These are phyloP conservation scores for Cryptosporidium ryanae DNA, from an alignment of 169 alveolate species.

Conservation along the genomic window DNA sequence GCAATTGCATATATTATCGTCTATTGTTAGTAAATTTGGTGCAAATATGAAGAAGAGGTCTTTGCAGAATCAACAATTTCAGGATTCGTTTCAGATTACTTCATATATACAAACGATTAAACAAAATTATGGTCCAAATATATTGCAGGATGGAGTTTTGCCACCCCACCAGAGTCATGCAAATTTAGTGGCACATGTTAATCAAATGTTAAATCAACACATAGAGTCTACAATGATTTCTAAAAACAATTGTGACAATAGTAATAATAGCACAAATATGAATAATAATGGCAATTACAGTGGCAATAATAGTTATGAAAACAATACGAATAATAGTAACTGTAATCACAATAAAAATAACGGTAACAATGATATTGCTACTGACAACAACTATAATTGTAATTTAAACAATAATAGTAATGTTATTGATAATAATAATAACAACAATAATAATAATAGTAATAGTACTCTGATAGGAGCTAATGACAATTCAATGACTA, in stretches of 20 bases:
- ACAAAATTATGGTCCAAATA: conserved; percentile 64
- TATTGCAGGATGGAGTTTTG: conserved; percentile 60
- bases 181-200: conserved; percentile 52
- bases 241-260: neutral
- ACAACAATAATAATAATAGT: too few relatives aligned
- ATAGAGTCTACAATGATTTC: conserved; percentile 40
- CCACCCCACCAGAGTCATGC: conserved; percentile 75
- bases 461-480: neutral
- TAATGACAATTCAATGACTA: neutral
- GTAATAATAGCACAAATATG: neutral
- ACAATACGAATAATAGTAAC: neutral
- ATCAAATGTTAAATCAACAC: conserved; percentile 64
- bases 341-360: neutral
- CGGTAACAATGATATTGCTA: too few relatives aligned
- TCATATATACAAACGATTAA: conserved; percentile 61
- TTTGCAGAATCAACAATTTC: conserved; percentile 65
- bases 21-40: conserved; percentile 68
- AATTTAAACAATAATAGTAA: neutral
- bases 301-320: neutral
- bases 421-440: too few relatives aligned
- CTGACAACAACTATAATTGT: too few relatives aligned
- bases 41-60: conserved; percentile 71
- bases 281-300: neutral
- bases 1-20: conserved; percentile 47
- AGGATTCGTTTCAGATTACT: conserved; percentile 68